Percentiles rank a stretch among this genome's conserved stretches.
These are phyloP conservation scores for Comarum palustre DNA, from an alignment of 306 rosid genomes.

Conservation along the genomic window DNA sequence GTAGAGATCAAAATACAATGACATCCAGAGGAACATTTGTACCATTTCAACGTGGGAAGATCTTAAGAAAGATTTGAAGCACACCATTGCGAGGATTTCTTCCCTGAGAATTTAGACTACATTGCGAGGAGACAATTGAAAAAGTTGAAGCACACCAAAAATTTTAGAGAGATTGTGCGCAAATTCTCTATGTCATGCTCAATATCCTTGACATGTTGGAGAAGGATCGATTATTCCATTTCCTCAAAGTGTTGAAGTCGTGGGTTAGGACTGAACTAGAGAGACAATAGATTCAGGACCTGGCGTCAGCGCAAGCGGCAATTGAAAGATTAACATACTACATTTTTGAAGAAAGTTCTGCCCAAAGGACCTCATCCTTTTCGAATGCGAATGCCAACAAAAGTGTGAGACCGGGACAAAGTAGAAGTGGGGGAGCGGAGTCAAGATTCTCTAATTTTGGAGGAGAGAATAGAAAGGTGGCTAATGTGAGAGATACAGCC, in stretches of 20 bases:
- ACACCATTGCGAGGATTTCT: not conserved
- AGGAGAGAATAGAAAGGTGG: too few species aligned
- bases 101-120: not conserved
- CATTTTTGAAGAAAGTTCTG: not conserved
- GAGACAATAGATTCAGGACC: not conserved
- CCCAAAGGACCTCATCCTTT: too few species aligned
- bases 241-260: not conserved
- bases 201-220: not conserved
- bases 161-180: not conserved
- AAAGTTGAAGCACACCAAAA: not conserved
- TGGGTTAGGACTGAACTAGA: not conserved
- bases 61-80: not conserved
- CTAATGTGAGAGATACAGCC: too few species aligned
- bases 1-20: not conserved
- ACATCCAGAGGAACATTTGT: not conserved
- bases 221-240: not conserved
- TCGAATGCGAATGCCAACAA: too few species aligned
- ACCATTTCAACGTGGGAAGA: not conserved
- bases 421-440: not conserved
- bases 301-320: not conserved
- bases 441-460: not conserved
- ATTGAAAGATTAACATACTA: not conserved
- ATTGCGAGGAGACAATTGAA: not conserved
- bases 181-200: not conserved
- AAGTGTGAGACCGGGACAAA: not conserved